phyloP scores from a whole-genome alignment of 768 basidiomycete genomes.

The Termitomyces sp. region DNA sequence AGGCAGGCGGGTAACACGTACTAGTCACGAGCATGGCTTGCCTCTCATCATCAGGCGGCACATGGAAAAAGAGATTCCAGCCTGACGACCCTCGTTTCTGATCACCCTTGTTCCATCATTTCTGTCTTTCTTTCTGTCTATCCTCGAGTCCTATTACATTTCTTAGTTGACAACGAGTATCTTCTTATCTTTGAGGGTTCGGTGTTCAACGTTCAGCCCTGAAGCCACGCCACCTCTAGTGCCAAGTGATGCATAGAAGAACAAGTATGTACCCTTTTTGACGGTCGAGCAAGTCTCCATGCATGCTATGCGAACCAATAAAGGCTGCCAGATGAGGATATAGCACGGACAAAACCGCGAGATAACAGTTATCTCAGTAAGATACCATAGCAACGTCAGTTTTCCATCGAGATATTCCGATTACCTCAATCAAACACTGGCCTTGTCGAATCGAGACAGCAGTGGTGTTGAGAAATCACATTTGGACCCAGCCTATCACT shows the following conservation, averaged over 20 bases:
- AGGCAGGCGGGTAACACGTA: no score
- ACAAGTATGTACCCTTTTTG: not conserved
- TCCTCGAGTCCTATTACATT: not conserved
- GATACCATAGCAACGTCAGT: not conserved
- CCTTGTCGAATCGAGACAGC: not conserved
- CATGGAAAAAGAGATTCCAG: no score
- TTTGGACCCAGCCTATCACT: not conserved
- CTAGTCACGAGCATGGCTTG: no score
- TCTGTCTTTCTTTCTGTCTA: not conserved
- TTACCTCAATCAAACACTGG: not conserved
- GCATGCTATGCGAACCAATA: not conserved
- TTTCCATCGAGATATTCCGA: not conserved
- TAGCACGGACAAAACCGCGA: not conserved
- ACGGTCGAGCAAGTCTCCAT: not conserved
- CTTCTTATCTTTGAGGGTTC: not conserved
- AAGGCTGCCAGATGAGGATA: not conserved
- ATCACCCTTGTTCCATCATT: not conserved
- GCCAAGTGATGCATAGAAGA: not conserved
- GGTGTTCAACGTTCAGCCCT: not conserved
- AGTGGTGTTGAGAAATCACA: not conserved
- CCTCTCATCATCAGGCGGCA: no score
- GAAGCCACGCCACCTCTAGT: not conserved
- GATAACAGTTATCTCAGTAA: not conserved
- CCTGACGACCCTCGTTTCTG: no score
- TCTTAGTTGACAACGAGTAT: not conserved